Conservation (phyloP, 371 early-diverging fungal genomes). For the Blastocladiella emersonii region DNA sequence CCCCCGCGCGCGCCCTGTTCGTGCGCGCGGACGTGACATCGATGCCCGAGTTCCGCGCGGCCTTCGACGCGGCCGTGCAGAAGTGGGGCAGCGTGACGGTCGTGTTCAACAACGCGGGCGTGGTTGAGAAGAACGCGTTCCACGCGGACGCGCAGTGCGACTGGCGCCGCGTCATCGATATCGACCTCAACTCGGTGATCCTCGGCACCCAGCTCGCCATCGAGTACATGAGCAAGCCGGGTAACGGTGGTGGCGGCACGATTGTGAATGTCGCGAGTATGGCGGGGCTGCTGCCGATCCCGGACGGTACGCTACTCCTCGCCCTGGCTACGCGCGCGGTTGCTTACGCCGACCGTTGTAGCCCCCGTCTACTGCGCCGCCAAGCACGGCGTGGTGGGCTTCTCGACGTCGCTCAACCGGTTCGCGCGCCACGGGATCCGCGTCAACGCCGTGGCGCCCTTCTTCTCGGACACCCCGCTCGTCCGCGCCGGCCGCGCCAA, state of each 20-base stretch:
- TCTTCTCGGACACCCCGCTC: slow-evolving; percentile 47
- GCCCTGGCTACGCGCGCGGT: slow-evolving; percentile 60
- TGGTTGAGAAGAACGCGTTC: slow-evolving; percentile 10
- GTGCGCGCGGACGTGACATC: slow-evolving; percentile 43
- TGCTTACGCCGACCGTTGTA: slow-evolving; percentile 40
- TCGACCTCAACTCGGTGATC: slow-evolving; percentile 51
- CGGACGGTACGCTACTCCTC: slow-evolving; percentile 35
- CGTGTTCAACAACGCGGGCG: slow-evolving; percentile 50
- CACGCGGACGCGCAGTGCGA: slow-evolving; percentile 17
- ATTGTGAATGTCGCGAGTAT: slow-evolving; percentile 38
- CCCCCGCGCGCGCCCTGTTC: slow-evolving; percentile 23
- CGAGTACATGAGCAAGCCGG: slow-evolving; percentile 30
- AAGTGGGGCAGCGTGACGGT: slow-evolving; percentile 41
- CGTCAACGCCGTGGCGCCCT: slow-evolving; percentile 64
- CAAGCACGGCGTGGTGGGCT: slow-evolving; percentile 57
- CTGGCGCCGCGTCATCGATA: slow-evolving; percentile 39
- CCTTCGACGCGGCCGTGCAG: slow-evolving; percentile 30
- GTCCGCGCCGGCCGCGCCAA: slow-evolving; percentile 6
- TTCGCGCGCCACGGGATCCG: slow-evolving; percentile 37
- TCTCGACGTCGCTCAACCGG: slow-evolving; percentile 38
- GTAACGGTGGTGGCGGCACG: slow-evolving; percentile 21
- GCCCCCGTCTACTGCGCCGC: slow-evolving; percentile 66
- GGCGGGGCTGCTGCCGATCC: slow-evolving; percentile 13
- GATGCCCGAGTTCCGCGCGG: slow-evolving; percentile 23
- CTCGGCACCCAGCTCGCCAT: slow-evolving; percentile 56